phyloP scores from a whole-genome alignment of 2,329 filamentous ascomycete species.

The Monilinia fructigena region DNA sequence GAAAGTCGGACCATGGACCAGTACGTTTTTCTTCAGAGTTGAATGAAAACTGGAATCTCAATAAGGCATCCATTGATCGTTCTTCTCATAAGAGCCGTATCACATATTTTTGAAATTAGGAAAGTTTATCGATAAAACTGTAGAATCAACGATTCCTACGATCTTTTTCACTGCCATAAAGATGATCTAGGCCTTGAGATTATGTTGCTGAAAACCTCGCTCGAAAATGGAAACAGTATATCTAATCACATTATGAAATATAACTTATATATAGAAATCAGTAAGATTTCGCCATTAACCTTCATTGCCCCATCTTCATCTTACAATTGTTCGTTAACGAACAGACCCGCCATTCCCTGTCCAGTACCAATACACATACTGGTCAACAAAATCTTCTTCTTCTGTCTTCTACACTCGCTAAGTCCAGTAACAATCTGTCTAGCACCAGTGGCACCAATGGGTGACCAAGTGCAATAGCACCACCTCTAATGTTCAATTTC shows the following conservation, averaged over 20 bases:
- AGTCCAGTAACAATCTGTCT: conserved; percentile 86
- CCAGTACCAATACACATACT: conserved; percentile 82
- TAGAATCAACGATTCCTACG: too few relatives aligned
- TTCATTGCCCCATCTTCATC: not conserved
- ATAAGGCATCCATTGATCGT: too few relatives aligned
- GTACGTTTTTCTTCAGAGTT: too few relatives aligned
- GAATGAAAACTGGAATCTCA: too few relatives aligned
- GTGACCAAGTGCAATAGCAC: conserved; percentile 80
- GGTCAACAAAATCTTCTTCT: conserved; percentile 88
- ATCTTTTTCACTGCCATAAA: too few relatives aligned
- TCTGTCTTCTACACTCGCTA: conserved; percentile 77
- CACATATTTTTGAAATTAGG: too few relatives aligned
- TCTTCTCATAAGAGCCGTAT: too few relatives aligned
- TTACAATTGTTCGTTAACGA: conserved; percentile 57
- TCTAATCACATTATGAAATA: too few relatives aligned
- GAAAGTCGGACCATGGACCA: too few relatives aligned
- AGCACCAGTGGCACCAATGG: conserved; percentile 74
- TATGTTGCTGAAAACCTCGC: too few relatives aligned
- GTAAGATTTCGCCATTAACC: not conserved
- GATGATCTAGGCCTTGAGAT: too few relatives aligned
- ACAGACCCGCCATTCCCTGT: conserved; percentile 66
- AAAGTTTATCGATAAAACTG: too few relatives aligned
- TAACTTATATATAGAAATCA: not conserved
- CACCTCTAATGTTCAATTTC: conserved; percentile 80
- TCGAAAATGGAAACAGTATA: not conserved